Conservation (phyloP, 495 filamentous ascomycete species). For the Cercophora sp. region DNA sequence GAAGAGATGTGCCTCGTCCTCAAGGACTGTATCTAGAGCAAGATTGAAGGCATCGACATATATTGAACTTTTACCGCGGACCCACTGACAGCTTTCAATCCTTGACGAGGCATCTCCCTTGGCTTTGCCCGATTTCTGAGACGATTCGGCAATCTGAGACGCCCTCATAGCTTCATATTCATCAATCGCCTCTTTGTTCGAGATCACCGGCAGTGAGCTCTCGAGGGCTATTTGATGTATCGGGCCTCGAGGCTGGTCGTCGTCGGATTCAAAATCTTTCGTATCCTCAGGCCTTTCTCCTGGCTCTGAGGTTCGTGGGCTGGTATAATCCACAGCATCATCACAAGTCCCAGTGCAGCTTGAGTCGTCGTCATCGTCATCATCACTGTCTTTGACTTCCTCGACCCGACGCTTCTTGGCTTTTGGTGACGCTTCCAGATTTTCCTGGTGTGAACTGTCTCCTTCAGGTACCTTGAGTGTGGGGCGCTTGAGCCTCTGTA, state of each 20-base stretch:
- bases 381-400: constrained; percentile 26
- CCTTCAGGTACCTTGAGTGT: not conserved
- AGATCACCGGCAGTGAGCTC: constrained; percentile 65
- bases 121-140: constrained; percentile 21
- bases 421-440: constrained; percentile 25
- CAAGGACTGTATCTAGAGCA: constrained; percentile 83
- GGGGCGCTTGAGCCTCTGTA: constrained; percentile 18
- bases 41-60: constrained; percentile 98
- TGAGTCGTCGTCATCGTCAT: constrained; percentile 17
- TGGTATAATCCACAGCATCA: too few species aligned
- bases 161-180: constrained; percentile 65
- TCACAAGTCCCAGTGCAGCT: not conserved
- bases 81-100: constrained; percentile 41
- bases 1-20: constrained; percentile 87
- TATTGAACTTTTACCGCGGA: constrained; percentile 67
- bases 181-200: constrained; percentile 67
- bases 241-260: constrained; percentile 22
- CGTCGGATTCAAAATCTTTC: not conserved
- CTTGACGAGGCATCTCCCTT: constrained; percentile 35
- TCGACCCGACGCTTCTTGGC: constrained; percentile 33
- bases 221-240: constrained; percentile 65
- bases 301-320: too few species aligned
- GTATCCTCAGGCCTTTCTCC: too few species aligned
- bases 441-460: constrained; percentile 10
- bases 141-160: constrained; percentile 38